phyloP scores from a whole-genome alignment of 2,329 filamentous ascomycete species.

The Hypocreales sp. region DNA sequence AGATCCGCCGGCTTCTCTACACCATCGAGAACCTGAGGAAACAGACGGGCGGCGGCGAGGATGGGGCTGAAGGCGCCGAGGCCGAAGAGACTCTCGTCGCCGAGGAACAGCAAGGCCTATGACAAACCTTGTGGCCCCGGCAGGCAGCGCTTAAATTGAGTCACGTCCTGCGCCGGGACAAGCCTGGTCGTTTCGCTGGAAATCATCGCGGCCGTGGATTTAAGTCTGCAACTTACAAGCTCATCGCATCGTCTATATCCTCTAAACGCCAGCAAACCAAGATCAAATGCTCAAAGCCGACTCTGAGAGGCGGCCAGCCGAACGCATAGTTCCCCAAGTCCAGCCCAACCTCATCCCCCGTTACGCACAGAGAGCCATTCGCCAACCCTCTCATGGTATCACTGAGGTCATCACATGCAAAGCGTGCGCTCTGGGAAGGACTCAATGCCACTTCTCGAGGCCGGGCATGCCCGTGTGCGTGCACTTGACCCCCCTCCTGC shows the following conservation, averaged over 20 bases:
- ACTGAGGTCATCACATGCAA: constrained; percentile 5
- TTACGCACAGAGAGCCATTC: neutral
- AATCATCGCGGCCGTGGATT: constrained; percentile 14
- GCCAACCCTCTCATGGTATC: constrained; percentile 5
- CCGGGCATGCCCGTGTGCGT: constrained; percentile 7
- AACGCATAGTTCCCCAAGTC: constrained; percentile 1
- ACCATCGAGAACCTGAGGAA: constrained; percentile 32
- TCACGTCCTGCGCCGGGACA: too few species aligned
- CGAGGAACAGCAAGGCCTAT: constrained; percentile 1
- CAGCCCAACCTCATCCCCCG: neutral
- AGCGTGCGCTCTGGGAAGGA: constrained; percentile 4
- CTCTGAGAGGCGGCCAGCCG: constrained; percentile 4
- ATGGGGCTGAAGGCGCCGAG: constrained; percentile 2
- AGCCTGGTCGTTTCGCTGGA: neutral
- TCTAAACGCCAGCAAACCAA: constrained; percentile 21
- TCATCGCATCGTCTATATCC: constrained; percentile 23
- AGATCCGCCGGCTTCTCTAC: constrained; percentile 28
- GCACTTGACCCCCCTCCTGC: constrained; percentile 4
- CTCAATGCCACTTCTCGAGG: constrained; percentile 2
- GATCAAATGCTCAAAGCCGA: constrained; percentile 14
- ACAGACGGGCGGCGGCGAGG: constrained; percentile 11
- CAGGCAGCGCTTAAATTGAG: too few species aligned
- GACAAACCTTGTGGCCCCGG: too few species aligned
- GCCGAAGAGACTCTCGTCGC: constrained; percentile 2
- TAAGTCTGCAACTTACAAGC: constrained; percentile 12